phyloP scores from a whole-genome alignment of 345 rosid genomes.

The Ceriops zippeliana region DNA sequence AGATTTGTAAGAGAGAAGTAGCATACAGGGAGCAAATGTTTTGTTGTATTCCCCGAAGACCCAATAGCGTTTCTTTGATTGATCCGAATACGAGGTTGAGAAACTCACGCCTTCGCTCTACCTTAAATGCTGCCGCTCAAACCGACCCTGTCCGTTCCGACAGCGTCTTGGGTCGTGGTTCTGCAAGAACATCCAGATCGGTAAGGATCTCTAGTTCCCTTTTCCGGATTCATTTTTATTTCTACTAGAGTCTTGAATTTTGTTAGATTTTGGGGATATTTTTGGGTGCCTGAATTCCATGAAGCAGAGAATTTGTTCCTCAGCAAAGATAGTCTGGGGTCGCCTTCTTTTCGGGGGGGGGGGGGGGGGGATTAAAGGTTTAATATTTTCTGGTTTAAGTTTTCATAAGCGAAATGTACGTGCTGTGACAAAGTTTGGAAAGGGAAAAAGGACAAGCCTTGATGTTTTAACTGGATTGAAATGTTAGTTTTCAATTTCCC shows the following conservation, averaged over 20 bases:
- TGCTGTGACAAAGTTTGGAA: neutral
- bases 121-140: conserved; percentile 39
- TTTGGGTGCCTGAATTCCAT: neutral
- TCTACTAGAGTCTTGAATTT: neutral
- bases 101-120: conserved; percentile 30
- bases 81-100: conserved; percentile 24
- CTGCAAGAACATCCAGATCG: conserved; percentile 39
- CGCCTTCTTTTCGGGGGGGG: neutral
- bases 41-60: conserved; percentile 21
- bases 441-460: neutral
- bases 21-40: conserved; percentile 36
- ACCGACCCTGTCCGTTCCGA: conserved; percentile 40
- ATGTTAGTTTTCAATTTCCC: neutral
- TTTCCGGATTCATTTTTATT: neutral
- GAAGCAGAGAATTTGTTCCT: neutral
- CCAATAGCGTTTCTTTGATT: conserved; percentile 33
- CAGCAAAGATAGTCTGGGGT: neutral
- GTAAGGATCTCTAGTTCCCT: conserved; percentile 32
- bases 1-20: conserved; percentile 34
- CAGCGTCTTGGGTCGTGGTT: neutral
- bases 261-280: neutral
- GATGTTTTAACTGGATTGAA: neutral
- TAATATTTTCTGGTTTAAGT: neutral
- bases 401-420: neutral
- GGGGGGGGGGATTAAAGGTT: neutral